Evolutionary conservation across 176 grass and related monocot species (phyloP), one percentile per base, ranked within the genome.

Genomic region (Dactylis glomerata): DNA sequence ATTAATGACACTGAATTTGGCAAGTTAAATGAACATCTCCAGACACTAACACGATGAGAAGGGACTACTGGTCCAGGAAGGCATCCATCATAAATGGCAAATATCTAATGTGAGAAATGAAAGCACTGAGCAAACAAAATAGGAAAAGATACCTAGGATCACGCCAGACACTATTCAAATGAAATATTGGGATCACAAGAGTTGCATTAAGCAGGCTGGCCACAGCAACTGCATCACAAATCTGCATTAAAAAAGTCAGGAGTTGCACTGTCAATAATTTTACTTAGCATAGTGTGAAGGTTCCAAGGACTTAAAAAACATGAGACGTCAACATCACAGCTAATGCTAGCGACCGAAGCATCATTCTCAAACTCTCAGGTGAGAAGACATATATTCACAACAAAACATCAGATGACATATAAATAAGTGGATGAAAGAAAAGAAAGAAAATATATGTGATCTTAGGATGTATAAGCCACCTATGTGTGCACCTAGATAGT

Each of bases 121-220:
- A 45, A n/a, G 15, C 27, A n/a, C 20, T 42, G 22, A 81, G 30
- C 50, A 51, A 47, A 47, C 4, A 77, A 71, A 85, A 54, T 34
- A 66, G 19, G 2, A 47, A 7, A 45, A 78, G 52, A 78, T 72
- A 98, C 96, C 96, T 98, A 41, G 89, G 78, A 89, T 98, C 96
- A 61, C 89, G 91, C 93, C 96, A 98, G 55, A 98, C 96, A 22
- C 93, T 98, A 77, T 98, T 95, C 51, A 98, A 83, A 92, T 98
- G 93, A 84, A 98, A 94, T 67, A 88, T 81, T 78, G 96, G 96
- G 85, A 93, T 92, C 83, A 98, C 91, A 87, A 98, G 93, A 69
- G 91, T 98, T 88, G 96, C 96, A 90, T 95, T 98, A 59, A 98
- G 81, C 83, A 95, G 83, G 69, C 87, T 88, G 14, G 96, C 91